Evolutionary conservation across 2,329 filamentous ascomycete genomes (phyloP).

Genomic region (Fonsecaea nubica): DNA sequence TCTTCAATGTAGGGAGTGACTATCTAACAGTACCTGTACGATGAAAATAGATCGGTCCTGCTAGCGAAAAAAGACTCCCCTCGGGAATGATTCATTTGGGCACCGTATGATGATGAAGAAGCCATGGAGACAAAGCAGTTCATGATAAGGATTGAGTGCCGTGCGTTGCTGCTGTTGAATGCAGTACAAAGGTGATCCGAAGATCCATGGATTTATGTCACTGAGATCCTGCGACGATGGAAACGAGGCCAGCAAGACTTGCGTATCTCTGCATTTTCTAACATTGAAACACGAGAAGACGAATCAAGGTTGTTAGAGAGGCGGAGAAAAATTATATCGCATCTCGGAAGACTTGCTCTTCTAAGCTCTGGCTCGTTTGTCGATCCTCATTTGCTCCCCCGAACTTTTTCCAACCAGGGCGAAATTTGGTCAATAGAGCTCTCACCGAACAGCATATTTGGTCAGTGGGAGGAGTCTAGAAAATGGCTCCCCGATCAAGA

Average conservation of each 20-base stretch:
- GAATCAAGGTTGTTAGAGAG: not conserved
- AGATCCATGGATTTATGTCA: not conserved
- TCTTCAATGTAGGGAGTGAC: conserved; percentile 76
- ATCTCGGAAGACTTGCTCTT: conserved; percentile 11
- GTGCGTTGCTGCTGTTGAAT: conserved; percentile 3
- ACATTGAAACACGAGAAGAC: not conserved
- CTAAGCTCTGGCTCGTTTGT: not conserved
- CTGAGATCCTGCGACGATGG: not conserved
- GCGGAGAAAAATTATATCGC: not conserved
- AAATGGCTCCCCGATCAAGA: conserved; percentile 40
- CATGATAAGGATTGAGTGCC: conserved; percentile 85
- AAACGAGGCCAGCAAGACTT: not conserved
- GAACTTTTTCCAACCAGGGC: conserved; percentile 16
- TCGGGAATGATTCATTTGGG: conserved; percentile 68
- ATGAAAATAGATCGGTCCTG: conserved; percentile 74
- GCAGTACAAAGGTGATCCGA: not conserved
- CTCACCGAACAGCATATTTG: not conserved
- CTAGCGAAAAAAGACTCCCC: conserved; percentile 98
- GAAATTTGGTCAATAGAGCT: conserved; percentile 3
- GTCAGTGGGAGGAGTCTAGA: not conserved
- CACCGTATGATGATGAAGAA: conserved; percentile 91
- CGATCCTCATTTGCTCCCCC: conserved; percentile 10
- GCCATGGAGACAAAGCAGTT: conserved; percentile 72
- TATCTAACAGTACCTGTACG: conserved; percentile 96
- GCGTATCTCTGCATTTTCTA: too few relatives aligned